Conservation (phyloP, 164 flowering plant genomes). For the Chloranthus sessilifolius region DNA sequence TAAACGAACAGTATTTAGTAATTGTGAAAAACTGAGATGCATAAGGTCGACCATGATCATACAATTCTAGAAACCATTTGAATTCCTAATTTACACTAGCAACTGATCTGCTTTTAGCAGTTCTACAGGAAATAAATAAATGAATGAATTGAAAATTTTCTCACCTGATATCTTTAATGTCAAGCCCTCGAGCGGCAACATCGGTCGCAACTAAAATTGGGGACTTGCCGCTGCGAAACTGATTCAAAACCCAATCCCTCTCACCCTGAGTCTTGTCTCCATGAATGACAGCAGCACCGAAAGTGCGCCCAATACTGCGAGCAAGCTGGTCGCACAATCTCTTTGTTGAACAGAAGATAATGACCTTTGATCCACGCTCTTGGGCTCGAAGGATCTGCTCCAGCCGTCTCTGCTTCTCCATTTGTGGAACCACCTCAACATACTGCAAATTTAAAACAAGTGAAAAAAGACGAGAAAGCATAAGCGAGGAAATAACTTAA, state of each 20-base stretch:
- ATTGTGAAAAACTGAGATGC: no score
- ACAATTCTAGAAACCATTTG: no score
- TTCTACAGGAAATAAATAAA: not conserved
- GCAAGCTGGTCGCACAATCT: constrained; percentile 85
- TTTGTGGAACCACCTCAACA: constrained; percentile 84
- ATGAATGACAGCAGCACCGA: constrained; percentile 91
- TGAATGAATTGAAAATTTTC: not conserved
- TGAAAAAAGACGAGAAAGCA: not conserved
- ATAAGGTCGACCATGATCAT: no score
- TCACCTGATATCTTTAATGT: constrained; percentile 87
- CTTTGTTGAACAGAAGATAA: constrained; percentile 85
- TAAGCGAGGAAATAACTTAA: no score
- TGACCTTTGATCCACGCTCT: constrained; percentile 78
- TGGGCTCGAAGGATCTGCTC: constrained; percentile 85
- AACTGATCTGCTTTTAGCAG: no score
- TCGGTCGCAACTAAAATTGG: constrained; percentile 91
- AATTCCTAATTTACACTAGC: no score
- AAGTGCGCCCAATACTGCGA: constrained; percentile 64
- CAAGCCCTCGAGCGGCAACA: constrained; percentile 96
- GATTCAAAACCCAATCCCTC: constrained; percentile 87
- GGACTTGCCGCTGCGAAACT: constrained; percentile 72
- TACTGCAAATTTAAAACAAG: constrained; percentile 33
- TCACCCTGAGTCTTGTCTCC: constrained; percentile 92
- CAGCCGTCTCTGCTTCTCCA: constrained; percentile 81
- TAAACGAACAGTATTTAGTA: no score